These are phyloP conservation scores for Leucoagaricus sp. DNA, from an alignment of 1,284 basidiomycete species.

Conservation along the genomic window DNA sequence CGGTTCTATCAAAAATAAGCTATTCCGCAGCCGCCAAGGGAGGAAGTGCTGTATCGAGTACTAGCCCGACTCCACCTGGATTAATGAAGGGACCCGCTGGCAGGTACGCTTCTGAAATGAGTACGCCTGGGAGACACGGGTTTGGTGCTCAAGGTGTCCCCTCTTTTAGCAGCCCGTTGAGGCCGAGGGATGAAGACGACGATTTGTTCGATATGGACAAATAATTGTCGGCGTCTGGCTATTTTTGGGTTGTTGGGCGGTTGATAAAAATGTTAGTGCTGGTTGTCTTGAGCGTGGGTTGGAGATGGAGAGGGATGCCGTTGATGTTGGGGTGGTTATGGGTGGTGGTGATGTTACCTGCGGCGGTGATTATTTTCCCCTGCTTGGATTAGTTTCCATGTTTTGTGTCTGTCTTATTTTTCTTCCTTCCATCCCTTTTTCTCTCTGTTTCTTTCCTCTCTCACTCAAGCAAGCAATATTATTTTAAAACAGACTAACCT, in stretches of 20 bases:
- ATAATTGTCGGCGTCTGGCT: slow-evolving; percentile 9
- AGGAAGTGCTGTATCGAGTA: slow-evolving; percentile 18
- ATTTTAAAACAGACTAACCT: not conserved
- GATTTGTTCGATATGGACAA: slow-evolving; percentile 70
- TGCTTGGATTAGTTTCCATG: slow-evolving; percentile 10
- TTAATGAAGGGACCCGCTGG: slow-evolving; percentile 39
- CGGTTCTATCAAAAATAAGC: slow-evolving; percentile 50
- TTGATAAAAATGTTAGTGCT: too few species aligned
- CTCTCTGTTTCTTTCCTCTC: slow-evolving; percentile 9
- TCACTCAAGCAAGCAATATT: not conserved
- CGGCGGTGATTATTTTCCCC: not conserved
- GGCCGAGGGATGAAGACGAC: slow-evolving; percentile 62
- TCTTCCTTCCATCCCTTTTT: not conserved
- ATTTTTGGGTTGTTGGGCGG: not conserved
- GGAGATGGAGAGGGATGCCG: too few species aligned
- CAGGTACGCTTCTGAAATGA: slow-evolving; percentile 31
- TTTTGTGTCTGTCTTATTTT: slow-evolving; percentile 11
- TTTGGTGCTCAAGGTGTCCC: not conserved
- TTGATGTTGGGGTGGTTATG: too few species aligned
- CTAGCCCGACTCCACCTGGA: slow-evolving; percentile 36
- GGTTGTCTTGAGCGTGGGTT: too few species aligned
- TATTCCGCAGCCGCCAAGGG: slow-evolving; percentile 45
- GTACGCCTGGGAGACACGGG: not conserved
- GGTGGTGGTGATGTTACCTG: not conserved
- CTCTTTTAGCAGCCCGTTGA: slow-evolving; percentile 56